A percentile compares a stretch with the other conserved stretches of the same genome.
These are phyloP conservation scores for Adansonia gregorii DNA, from an alignment of 441 rosid species.

Conservation along the genomic window DNA sequence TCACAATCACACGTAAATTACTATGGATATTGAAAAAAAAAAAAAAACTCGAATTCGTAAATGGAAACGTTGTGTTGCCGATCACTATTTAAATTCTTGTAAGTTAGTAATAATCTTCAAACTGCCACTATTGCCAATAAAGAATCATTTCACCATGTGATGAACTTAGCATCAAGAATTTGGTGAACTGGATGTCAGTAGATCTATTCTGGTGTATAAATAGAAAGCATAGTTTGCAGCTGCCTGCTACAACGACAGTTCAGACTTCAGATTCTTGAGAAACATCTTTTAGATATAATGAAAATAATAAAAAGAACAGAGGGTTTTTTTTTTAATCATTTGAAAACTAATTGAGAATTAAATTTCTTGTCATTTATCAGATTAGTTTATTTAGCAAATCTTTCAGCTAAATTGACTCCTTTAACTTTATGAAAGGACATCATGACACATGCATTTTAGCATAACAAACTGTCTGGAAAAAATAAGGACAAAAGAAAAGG, in stretches of 20 bases:
- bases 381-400: slow-evolving; percentile 18
- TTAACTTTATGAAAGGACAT: slow-evolving; percentile 32
- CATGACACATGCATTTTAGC: slow-evolving; percentile 49
- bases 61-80: too few species aligned
- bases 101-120: not conserved
- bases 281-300: slow-evolving; percentile 28
- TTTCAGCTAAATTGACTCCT: slow-evolving; percentile 29
- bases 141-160: slow-evolving; percentile 14
- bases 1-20: too few species aligned
- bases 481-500: slow-evolving; percentile 14
- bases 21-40: too few species aligned
- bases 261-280: slow-evolving; percentile 24
- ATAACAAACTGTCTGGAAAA: slow-evolving; percentile 40
- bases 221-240: slow-evolving; percentile 1
- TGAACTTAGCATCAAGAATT: not conserved
- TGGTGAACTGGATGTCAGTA: slow-evolving; percentile 19
- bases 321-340: slow-evolving; percentile 12
- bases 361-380: slow-evolving; percentile 18
- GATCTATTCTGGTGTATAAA: not conserved
- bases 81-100: too few species aligned
- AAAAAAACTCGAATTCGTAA: too few species aligned
- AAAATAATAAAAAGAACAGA: slow-evolving; percentile 4
- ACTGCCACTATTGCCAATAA: not conserved
- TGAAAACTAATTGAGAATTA: slow-evolving; percentile 24
- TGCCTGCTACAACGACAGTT: not conserved